Conservation (phyloP, 371 early-diverging fungal genomes). For the Smittium culicis region DNA sequence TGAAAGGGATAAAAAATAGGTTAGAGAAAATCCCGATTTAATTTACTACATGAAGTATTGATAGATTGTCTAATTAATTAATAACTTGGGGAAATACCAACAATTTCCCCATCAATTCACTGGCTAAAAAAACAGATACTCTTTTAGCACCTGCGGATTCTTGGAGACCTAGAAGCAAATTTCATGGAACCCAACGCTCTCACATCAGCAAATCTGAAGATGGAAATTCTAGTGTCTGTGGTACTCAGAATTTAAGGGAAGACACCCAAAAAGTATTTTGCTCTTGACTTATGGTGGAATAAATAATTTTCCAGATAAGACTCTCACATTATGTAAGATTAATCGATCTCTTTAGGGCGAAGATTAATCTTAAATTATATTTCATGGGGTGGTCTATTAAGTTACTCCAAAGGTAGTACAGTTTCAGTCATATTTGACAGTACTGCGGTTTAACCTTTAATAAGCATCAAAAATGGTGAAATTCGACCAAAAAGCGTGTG, state of each 20-base stretch:
- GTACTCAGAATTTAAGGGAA: not conserved
- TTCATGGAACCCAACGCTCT: not conserved
- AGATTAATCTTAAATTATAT: no score
- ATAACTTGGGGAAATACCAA: not conserved
- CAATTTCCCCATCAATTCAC: not conserved
- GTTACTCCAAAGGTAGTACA: no score
- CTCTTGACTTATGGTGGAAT: not conserved
- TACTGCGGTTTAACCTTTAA: no score
- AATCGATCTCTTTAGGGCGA: no score
- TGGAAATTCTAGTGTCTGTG: conserved; percentile 2
- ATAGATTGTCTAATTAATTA: not conserved
- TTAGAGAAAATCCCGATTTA: not conserved
- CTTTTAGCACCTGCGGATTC: not conserved
- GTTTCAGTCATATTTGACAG: no score
- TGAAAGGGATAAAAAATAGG: conserved; percentile 1
- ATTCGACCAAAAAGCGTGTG: no score
- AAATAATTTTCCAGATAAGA: conserved; percentile 6
- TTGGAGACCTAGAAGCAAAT: not conserved
- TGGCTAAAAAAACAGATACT: not conserved
- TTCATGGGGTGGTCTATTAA: no score
- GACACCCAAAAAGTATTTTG: conserved; percentile 1
- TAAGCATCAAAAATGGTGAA: no score
- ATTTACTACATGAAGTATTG: not conserved
- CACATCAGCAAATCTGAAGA: conserved; percentile 2
- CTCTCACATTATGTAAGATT: not conserved